Base-by-base conservation (phyloP, 106 monocot genomes). In the Acanthochlamys bracteata region DNA sequence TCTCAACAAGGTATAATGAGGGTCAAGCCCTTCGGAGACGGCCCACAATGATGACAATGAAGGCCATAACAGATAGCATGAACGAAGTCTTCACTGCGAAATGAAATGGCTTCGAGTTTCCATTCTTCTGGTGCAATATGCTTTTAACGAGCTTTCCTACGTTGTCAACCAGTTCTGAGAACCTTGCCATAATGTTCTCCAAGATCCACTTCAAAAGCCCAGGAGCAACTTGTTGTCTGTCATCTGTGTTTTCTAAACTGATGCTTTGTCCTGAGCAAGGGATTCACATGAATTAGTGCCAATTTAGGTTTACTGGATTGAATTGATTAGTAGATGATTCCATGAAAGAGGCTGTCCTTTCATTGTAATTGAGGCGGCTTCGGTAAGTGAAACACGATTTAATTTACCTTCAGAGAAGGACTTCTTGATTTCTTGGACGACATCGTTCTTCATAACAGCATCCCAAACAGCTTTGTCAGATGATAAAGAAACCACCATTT, bases 361-460 rank as follows among this genome's bases (percentile, higher is more conserved):
- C 33, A 33, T 2, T 49, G 9, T 49, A 49, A 4, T 49, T 14
- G 17, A 12, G 17, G 10, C 17, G 12, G 49, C 49, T 49, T 3
- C 49, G 10, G 3, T 49, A 49, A 49, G 15, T 10, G 15, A 22
- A 20, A 10, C 4, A 55, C 4, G 0, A 55, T 55, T 2, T 55
- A 6, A 13, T 21, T 10, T 20, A 55, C 55, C 55, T 55, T 55
- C 55, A 20, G n/a, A 55, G 20, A 55, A 13, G 10, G 55, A 55
- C 22, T 55, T 55, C 20, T 55, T 55, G 43, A 89, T 54, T 70
- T 93, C 83, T 74, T 85, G 82, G 17, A 93, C 85, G 10, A 68
- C 78, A 14, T 83, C 82, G 55, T 93, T 93, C 24, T 83, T 93
- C 85, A 93, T 89, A 24, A 93, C 80, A 14, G 93, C 93, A 74